Evolutionary conservation across 768 basidiomycete genomes (phyloP).

Genomic region (Leucosporidium creatinivorum): DNA sequence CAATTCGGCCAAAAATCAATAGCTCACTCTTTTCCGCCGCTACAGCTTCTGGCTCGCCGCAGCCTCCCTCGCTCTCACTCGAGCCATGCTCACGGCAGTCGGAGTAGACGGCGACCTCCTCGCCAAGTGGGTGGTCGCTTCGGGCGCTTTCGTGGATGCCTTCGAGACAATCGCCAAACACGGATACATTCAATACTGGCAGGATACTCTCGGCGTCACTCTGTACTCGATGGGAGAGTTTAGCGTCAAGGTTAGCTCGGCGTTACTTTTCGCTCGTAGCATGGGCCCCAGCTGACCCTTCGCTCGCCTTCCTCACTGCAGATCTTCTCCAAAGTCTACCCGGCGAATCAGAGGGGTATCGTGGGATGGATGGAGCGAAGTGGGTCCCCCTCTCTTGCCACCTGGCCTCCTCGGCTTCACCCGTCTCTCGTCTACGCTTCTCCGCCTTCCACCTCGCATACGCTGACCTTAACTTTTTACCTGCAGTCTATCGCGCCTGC

Average conservation of each 20-base stretch:
- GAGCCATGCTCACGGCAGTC: slow-evolving; percentile 1
- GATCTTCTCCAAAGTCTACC: slow-evolving; percentile 9
- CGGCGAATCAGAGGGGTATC: slow-evolving; percentile 7
- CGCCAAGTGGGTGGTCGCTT: background rate
- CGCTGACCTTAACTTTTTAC: no score
- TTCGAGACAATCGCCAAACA: slow-evolving; percentile 8
- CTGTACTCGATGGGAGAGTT: slow-evolving; percentile 14
- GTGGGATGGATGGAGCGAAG: slow-evolving; percentile 6
- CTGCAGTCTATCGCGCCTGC: slow-evolving; percentile 24
- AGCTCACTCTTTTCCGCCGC: background rate
- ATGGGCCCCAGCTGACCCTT: background rate
- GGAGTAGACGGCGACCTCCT: background rate
- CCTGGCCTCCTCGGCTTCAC: background rate
- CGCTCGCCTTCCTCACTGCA: background rate
- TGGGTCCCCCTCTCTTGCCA: background rate
- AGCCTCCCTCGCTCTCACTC: background rate
- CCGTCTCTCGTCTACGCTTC: no score
- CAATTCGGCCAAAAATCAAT: background rate
- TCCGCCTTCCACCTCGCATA: no score
- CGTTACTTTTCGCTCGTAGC: background rate
- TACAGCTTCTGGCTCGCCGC: slow-evolving; percentile 15
- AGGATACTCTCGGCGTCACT: slow-evolving; percentile 9
- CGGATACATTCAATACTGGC: slow-evolving; percentile 7
- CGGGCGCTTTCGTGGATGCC: slow-evolving; percentile 1
- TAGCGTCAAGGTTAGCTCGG: slow-evolving; percentile 8